Evolutionary conservation across 1,139 yeast genomes (phyloP).

Genomic region (Scheffersomyces quercinus): DNA sequence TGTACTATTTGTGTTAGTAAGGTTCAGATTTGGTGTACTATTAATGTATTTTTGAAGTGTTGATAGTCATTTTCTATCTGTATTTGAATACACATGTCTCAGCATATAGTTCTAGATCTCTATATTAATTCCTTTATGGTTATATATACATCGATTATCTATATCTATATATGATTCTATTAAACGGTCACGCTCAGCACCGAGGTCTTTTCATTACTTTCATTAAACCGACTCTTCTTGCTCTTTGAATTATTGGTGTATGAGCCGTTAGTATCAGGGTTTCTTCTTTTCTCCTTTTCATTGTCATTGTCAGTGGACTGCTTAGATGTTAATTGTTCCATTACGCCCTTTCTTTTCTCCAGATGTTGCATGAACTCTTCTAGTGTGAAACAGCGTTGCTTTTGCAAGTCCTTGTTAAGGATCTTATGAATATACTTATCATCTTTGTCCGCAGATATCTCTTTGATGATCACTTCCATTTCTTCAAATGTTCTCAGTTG

Average conservation of each 20-base stretch:
- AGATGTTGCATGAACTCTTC: slow-evolving; percentile 19
- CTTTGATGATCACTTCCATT: slow-evolving; percentile 26
- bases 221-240: slow-evolving; percentile 1
- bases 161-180: too few relatives aligned
- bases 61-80: too few relatives aligned
- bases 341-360: slow-evolving; percentile 8
- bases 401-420: slow-evolving; percentile 36
- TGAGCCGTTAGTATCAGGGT: too few relatives aligned
- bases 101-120: too few relatives aligned
- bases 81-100: too few relatives aligned
- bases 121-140: background rate
- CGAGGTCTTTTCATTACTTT: background rate
- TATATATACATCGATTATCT: too few relatives aligned
- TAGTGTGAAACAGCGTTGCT: slow-evolving; percentile 23
- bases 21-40: too few relatives aligned
- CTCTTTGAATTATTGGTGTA: background rate
- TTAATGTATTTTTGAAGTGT: too few relatives aligned
- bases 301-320: slow-evolving; percentile 1
- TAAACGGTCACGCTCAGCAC: background rate
- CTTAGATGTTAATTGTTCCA: slow-evolving; percentile 6
- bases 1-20: too few relatives aligned
- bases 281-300: background rate
- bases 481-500: slow-evolving; percentile 59
- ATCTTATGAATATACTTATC: slow-evolving; percentile 29
- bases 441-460: slow-evolving; percentile 25